Percentiles rank a stretch among this genome's conserved stretches.
These are phyloP conservation scores for Pichia heedii DNA, from an alignment of 805 yeast species.

Conservation along the genomic window DNA sequence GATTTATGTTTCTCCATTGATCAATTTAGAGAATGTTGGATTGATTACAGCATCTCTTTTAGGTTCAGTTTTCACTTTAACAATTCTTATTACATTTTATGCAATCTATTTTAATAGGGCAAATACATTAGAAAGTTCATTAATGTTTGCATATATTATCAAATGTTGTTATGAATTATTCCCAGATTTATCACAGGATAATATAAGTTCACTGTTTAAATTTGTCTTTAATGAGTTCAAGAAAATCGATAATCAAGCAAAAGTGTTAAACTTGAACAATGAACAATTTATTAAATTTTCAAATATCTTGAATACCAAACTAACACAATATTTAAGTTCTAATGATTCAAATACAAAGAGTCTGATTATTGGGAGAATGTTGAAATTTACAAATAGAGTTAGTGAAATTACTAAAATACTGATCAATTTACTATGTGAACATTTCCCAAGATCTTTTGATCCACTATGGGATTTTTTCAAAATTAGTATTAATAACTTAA, in stretches of 20 bases:
- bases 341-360: neutral
- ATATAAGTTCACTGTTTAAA: constrained; percentile 26
- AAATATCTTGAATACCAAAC: neutral
- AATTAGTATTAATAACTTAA: constrained; percentile 49
- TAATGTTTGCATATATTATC: constrained; percentile 83
- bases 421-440: constrained; percentile 39
- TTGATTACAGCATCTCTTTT: constrained; percentile 70
- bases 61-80: constrained; percentile 75
- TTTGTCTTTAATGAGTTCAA: constrained; percentile 29
- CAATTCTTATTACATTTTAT: constrained; percentile 63
- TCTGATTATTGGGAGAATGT: constrained; percentile 1
- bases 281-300: constrained; percentile 11
- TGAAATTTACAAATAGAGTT: constrained; percentile 14
- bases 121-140: constrained; percentile 81
- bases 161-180: constrained; percentile 89
- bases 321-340: neutral
- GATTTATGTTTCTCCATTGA: constrained; percentile 64
- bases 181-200: constrained; percentile 64
- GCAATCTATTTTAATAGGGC: constrained; percentile 82
- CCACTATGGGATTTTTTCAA: constrained; percentile 47
- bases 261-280: constrained; percentile 6
- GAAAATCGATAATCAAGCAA: constrained; percentile 27
- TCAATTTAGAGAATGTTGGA: constrained; percentile 52
- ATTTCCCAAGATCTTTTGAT: constrained; percentile 43
- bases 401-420: constrained; percentile 20